Conservation (phyloP, 2,329 filamentous ascomycete species). For the Sporothrix brunneoviolacea region DNA sequence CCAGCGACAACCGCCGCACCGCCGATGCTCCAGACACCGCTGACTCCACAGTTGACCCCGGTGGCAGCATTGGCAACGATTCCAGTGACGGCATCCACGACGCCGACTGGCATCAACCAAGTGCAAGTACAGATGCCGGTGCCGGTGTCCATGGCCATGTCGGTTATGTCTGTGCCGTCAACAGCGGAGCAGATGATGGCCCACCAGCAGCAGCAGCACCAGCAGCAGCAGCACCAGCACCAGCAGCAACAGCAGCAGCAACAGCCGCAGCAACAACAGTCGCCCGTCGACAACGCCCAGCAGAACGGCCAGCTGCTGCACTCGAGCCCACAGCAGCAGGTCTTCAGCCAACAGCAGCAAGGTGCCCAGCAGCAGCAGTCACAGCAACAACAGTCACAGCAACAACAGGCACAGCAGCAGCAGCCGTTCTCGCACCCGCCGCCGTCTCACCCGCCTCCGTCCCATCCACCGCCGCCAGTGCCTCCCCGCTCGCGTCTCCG, state of each 20-base stretch:
- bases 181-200: background rate
- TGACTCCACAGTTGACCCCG: slow-evolving; percentile 40
- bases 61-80: slow-evolving; percentile 15
- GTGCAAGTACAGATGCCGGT: slow-evolving; percentile 3
- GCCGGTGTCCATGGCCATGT: slow-evolving; percentile 9
- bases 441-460: slow-evolving; percentile 27
- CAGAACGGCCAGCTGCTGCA: background rate
- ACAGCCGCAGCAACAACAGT: slow-evolving; percentile 18
- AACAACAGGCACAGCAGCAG: slow-evolving; percentile 6
- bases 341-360: slow-evolving; percentile 2
- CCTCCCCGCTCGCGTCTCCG: slow-evolving; percentile 24
- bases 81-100: background rate
- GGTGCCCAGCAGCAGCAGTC: background rate
- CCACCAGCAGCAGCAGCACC: slow-evolving; percentile 12
- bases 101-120: background rate
- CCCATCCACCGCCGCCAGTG: slow-evolving; percentile 19
- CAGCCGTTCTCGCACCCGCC: slow-evolving; percentile 1
- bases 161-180: slow-evolving; percentile 1
- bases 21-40: slow-evolving; percentile 32
- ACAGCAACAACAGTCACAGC: background rate
- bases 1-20: slow-evolving; percentile 34
- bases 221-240: slow-evolving; percentile 14
- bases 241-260: slow-evolving; percentile 2
- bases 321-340: slow-evolving; percentile 9
- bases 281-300: slow-evolving; percentile 6